Evolutionary conservation across 2,329 filamentous ascomycete genomes (phyloP).

Genomic region (Sporothrix sp.): DNA sequence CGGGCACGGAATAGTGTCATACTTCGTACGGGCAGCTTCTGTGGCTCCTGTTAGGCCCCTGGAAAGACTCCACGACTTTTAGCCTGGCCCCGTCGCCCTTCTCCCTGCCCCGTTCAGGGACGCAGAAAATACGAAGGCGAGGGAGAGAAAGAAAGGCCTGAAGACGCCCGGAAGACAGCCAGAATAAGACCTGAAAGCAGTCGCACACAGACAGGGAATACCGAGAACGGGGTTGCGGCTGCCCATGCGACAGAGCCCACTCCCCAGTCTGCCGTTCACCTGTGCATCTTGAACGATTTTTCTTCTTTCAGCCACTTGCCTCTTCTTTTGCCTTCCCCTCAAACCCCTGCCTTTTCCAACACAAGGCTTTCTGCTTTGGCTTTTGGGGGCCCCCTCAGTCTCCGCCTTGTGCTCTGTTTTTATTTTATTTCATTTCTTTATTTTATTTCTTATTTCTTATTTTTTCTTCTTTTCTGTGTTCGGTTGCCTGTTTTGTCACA

Average conservation of each 20-base stretch:
- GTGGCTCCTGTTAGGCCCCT: not conserved
- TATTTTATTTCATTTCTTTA: not conserved
- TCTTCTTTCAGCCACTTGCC: not conserved
- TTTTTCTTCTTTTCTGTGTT: not conserved
- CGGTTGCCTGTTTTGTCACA: not conserved
- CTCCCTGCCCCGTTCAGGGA: not conserved
- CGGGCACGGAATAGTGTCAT: too few relatives aligned
- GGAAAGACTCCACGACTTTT: constrained; percentile 4
- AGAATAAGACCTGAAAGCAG: not conserved
- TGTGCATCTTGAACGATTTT: not conserved
- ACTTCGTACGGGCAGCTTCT: not conserved
- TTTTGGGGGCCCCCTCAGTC: not conserved
- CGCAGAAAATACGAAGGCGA: not conserved
- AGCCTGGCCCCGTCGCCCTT: constrained; percentile 1
- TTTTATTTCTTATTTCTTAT: not conserved
- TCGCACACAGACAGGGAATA: too few relatives aligned
- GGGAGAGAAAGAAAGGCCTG: not conserved
- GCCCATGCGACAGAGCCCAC: too few relatives aligned
- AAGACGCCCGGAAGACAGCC: not conserved
- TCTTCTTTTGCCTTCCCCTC: constrained; percentile 1
- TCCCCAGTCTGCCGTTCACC: constrained; percentile 3
- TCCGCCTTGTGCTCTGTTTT: too few relatives aligned
- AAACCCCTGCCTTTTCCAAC: not conserved
- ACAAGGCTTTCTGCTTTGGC: not conserved
- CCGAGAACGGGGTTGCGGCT: too few relatives aligned